These are phyloP conservation scores for Neofusicoccum cordaticola DNA, from an alignment of 2,329 filamentous ascomycete species.

Conservation along the genomic window DNA sequence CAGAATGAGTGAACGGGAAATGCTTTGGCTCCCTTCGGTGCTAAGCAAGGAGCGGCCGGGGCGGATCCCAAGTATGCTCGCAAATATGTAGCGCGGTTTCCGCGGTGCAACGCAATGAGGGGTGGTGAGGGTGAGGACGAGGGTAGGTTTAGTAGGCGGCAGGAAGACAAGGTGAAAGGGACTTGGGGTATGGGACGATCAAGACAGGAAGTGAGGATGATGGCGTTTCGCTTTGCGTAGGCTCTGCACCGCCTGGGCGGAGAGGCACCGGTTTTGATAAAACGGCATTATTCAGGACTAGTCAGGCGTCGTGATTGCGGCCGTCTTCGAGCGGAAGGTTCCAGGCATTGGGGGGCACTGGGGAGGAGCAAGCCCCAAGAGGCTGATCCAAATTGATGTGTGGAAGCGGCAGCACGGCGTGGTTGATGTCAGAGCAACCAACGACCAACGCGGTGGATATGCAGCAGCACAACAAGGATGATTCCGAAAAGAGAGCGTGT, in stretches of 20 bases:
- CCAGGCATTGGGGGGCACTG: slow-evolving; percentile 28
- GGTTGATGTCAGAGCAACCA: slow-evolving; percentile 20
- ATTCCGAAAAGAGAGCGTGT: slow-evolving; percentile 16
- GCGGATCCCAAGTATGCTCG: slow-evolving; percentile 14
- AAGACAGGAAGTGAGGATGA: slow-evolving; percentile 18
- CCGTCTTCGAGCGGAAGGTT: slow-evolving; percentile 32
- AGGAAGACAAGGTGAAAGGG: slow-evolving; percentile 19
- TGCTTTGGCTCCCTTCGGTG: slow-evolving; percentile 9
- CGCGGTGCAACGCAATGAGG: slow-evolving; percentile 11
- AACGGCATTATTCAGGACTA: slow-evolving; percentile 36
- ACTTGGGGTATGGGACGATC: slow-evolving; percentile 7
- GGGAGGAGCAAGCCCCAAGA: slow-evolving; percentile 28
- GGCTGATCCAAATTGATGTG: slow-evolving; percentile 37
- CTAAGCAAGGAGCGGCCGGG: slow-evolving; percentile 17
- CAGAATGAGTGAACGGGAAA: slow-evolving; percentile 16
- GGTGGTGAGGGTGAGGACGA: neutral
- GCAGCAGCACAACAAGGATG: slow-evolving; percentile 15
- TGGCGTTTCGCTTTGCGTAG: slow-evolving; percentile 21
- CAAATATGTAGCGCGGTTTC: slow-evolving; percentile 18
- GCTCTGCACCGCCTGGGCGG: slow-evolving; percentile 30
- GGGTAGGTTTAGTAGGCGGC: slow-evolving; percentile 18
- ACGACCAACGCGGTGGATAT: slow-evolving; percentile 17
- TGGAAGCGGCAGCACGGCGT: slow-evolving; percentile 15
- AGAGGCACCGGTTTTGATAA: slow-evolving; percentile 35
- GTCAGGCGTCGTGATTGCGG: slow-evolving; percentile 21